Conservation (phyloP, 176 grass and related monocot genomes). For the Zea mays region Zm-B73-REFERENCE-NAM-5.0 NC_050096.1:168515001-168515500, state of each 20-base stretch:
- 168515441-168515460: no score
- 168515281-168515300: neutral
- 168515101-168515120: neutral
- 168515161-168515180: no score
- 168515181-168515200: neutral
- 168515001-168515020: neutral
- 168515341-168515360: conserved; percentile 79
- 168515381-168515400: conserved; percentile 46
- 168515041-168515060: neutral
- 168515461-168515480: no score
- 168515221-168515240: neutral
- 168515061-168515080: neutral
- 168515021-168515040: no score
- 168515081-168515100: neutral
- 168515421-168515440: conserved; percentile 3
- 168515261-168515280: no score
- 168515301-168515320: conserved; percentile 25
- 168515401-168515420: conserved; percentile 4
- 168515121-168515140: neutral
- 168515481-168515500: no score
- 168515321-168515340: conserved; percentile 88
- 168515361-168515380: conserved; percentile 71
- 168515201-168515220: neutral
- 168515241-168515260: no score
- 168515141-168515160: neutral